These are phyloP conservation scores for Colletotrichum endophyticum DNA, from an alignment of 2,329 filamentous ascomycete genomes.

Conservation along the genomic window DNA sequence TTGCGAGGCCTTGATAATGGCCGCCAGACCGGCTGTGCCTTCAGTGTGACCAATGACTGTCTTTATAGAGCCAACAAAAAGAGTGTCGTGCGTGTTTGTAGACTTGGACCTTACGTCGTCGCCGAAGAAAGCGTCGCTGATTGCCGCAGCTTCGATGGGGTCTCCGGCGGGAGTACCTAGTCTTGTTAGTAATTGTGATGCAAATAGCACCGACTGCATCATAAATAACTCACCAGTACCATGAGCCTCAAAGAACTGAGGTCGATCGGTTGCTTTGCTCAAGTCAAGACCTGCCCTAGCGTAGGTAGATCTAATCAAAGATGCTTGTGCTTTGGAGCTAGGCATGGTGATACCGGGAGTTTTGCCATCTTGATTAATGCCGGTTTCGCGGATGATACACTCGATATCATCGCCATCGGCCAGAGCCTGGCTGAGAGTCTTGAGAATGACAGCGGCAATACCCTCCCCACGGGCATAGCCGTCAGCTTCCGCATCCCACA, in stretches of 20 bases:
- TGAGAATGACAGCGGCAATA: slow-evolving; percentile 50
- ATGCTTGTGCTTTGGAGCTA: slow-evolving; percentile 28
- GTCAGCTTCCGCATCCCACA: slow-evolving; percentile 49
- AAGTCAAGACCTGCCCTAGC: slow-evolving; percentile 7
- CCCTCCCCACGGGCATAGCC: slow-evolving; percentile 62
- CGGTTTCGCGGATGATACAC: slow-evolving; percentile 27
- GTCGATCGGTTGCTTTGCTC: slow-evolving; percentile 5
- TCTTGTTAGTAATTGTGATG: neutral
- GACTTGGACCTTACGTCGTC: neutral
- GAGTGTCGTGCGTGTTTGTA: slow-evolving; percentile 24
- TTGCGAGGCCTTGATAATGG: slow-evolving; percentile 27
- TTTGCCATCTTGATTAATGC: slow-evolving; percentile 25
- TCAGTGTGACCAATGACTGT: slow-evolving; percentile 33
- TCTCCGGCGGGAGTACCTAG: slow-evolving; percentile 38
- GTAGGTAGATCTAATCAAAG: slow-evolving; percentile 31
- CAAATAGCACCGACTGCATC: rapidly evolving
- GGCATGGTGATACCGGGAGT: slow-evolving; percentile 39
- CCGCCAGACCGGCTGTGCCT: slow-evolving; percentile 29
- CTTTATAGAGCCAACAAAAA: slow-evolving; percentile 31
- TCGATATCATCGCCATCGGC: slow-evolving; percentile 29
- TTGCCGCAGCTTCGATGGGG: slow-evolving; percentile 38
- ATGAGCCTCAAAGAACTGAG: slow-evolving; percentile 33
- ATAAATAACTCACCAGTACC: slow-evolving; percentile 31
- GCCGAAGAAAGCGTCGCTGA: neutral
- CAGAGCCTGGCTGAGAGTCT: slow-evolving; percentile 47